Evolutionary conservation across 768 basidiomycete genomes (phyloP).

Genomic region (Infundibulicybe gibba): DNA sequence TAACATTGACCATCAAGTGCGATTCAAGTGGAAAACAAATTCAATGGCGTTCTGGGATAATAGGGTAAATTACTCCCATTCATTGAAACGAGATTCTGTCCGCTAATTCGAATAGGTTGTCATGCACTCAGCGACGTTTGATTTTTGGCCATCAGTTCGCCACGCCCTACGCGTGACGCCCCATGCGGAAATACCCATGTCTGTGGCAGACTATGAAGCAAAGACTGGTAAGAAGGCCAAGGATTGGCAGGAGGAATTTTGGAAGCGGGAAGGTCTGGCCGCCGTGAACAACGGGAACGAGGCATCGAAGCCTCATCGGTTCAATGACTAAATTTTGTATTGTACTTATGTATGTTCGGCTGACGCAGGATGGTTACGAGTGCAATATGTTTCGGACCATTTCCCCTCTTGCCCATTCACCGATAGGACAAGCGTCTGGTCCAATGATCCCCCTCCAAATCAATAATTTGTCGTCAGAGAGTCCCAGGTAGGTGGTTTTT

Average conservation of each 20-base stretch:
- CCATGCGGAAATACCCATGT: slow-evolving; percentile 72
- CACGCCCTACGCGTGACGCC: slow-evolving; percentile 83
- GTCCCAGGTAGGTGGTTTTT: slow-evolving; percentile 40
- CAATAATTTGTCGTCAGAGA: slow-evolving; percentile 46
- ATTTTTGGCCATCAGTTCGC: slow-evolving; percentile 74
- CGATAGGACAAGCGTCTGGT: slow-evolving; percentile 26
- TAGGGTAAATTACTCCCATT: slow-evolving; percentile 40
- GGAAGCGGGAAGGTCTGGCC: slow-evolving; percentile 60
- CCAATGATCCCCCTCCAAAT: slow-evolving; percentile 51
- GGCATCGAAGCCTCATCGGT: slow-evolving; percentile 39
- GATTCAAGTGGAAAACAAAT: slow-evolving; percentile 74
- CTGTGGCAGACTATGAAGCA: slow-evolving; percentile 67
- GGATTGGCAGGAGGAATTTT: slow-evolving; percentile 70
- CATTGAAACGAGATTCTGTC: background rate
- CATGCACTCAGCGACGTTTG: slow-evolving; percentile 80
- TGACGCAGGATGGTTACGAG: too few species aligned
- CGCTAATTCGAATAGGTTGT: slow-evolving; percentile 42
- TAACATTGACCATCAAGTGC: slow-evolving; percentile 72
- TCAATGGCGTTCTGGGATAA: slow-evolving; percentile 87
- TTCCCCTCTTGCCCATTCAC: slow-evolving; percentile 56
- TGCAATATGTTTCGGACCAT: slow-evolving; percentile 18
- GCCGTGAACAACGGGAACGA: slow-evolving; percentile 25
- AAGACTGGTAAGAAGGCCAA: slow-evolving; percentile 64
- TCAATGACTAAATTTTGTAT: slow-evolving; percentile 47
- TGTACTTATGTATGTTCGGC: too few species aligned